Base-by-base conservation (phyloP, 805 yeast genomes). In the Pachysolen tannophilus region DNA sequence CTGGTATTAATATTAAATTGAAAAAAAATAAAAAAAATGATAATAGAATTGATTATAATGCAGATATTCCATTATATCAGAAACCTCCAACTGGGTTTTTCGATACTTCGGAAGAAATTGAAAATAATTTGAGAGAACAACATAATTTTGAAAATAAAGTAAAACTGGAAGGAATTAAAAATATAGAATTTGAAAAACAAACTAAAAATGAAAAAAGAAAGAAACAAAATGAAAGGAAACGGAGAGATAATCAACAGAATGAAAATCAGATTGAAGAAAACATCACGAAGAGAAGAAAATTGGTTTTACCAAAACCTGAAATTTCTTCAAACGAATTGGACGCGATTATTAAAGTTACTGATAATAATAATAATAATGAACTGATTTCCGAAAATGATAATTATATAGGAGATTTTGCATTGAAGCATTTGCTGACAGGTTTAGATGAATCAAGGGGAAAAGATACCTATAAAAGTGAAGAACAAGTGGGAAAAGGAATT, bases 41-140 rank as follows among this genome's bases (percentile, higher is more conserved):
- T 32, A 62, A 70, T 17, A 72, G 72, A 23, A 73, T 83, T 52
- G 96, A 88, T 52, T 86, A 84, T 54, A 84, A 81, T 51, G 81
- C 76, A 2, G 95, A 83, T 46, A 75, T 88, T 8, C 85, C 90
- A 0, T 81, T 82, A 47, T 92, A 87, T 47, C 78, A 75, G 40
- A 57, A 56, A 11, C 90, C 94, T 0, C 69, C 65, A 4, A 62
- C 59, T 0, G 96, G 95, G 0, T 56, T 73, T 15, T 83, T 79
- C 51, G 88, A 82, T 47, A 75, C 78, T 0, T 47, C 63, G 0
- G 73, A 69, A n/a, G 97, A 88, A 51, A 56, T 57, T 10, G 46
- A 45, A 10, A 41, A 43, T 3, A 75, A 78, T 39, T 49, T 48
- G 2, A 39, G 39, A 6, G 67, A 62, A 1, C 53, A 63, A 28